A percentile compares a stretch with the other conserved stretches of the same genome.
These are phyloP conservation scores for Cutaneotrichosporon spelunceum DNA, from an alignment of 1,284 basidiomycete genomes.

Conservation along the genomic window DNA sequence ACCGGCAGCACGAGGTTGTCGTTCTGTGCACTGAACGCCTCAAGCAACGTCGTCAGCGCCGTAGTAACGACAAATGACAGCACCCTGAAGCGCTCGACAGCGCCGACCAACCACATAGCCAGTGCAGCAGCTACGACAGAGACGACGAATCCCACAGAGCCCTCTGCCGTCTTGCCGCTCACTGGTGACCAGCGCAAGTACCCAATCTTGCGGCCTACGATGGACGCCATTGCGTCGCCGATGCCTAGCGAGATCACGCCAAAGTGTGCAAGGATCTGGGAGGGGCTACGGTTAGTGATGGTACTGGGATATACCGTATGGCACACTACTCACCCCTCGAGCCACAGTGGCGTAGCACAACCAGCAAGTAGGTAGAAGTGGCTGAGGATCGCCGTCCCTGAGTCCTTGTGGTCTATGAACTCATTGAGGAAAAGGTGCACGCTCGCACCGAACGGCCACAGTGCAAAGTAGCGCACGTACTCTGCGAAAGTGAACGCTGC, in stretches of 20 bases:
- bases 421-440: slow-evolving; percentile 97
- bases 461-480: slow-evolving; percentile 95
- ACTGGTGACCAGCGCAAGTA: slow-evolving; percentile 75
- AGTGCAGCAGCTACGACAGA: slow-evolving; percentile 70
- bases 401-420: slow-evolving; percentile 92
- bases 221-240: slow-evolving; percentile 90
- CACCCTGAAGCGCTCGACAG: slow-evolving; percentile 65
- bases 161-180: slow-evolving; percentile 86
- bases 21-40: slow-evolving; percentile 87
- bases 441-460: slow-evolving; percentile 90
- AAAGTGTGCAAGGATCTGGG: slow-evolving; percentile 73
- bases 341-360: slow-evolving; percentile 89
- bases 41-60: slow-evolving; percentile 65
- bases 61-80: slow-evolving; percentile 52
- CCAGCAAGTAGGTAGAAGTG: slow-evolving; percentile 97
- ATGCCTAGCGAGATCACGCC: slow-evolving; percentile 87
- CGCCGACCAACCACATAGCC: slow-evolving; percentile 65
- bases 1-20: slow-evolving; percentile 88
- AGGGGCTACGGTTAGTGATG: slow-evolving; percentile 56
- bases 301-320: too few relatives aligned
- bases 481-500: slow-evolving; percentile 92
- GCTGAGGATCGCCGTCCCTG: slow-evolving; percentile 91
- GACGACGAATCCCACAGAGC: slow-evolving; percentile 73
- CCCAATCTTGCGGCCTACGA: slow-evolving; percentile 82
- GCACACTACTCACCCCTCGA: slow-evolving; percentile 70